Percentiles rank a stretch among this genome's conserved stretches.
Conservation (phyloP, 192 early-diverging fungal species). For the Pilaira anomala region DNA sequence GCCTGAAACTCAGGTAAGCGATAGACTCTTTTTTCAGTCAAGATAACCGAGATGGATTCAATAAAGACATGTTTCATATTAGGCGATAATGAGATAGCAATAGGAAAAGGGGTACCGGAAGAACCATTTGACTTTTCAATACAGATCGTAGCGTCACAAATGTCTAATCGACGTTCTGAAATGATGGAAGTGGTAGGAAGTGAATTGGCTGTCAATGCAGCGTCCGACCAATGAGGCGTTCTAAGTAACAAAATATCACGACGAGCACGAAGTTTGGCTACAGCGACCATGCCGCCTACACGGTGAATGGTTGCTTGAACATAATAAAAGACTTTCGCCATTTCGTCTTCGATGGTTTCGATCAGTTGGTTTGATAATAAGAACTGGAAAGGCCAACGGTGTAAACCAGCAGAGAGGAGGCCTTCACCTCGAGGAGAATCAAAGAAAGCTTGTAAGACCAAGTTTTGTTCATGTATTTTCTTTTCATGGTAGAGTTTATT, state of each 20-base stretch:
- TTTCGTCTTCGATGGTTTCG: conserved; percentile 37
- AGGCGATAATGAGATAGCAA: conserved; percentile 17
- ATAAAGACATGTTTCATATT: conserved; percentile 24
- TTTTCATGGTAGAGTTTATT: conserved; percentile 32
- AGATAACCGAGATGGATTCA: conserved; percentile 25
- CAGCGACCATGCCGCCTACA: neutral
- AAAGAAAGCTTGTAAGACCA: conserved; percentile 16
- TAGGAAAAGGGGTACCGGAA: conserved; percentile 27
- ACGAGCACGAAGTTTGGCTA: conserved; percentile 13
- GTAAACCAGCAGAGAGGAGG: conserved; percentile 11
- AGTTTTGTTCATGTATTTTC: conserved; percentile 28
- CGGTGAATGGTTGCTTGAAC: conserved; percentile 25
- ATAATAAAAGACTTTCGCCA: conserved; percentile 29
- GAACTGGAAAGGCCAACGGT: conserved; percentile 32
- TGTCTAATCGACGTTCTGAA: conserved; percentile 18
- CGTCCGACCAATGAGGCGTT: conserved; percentile 21
- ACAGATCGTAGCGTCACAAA: conserved; percentile 20
- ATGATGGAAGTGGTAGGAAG: conserved; percentile 26
- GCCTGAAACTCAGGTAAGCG: conserved; percentile 31
- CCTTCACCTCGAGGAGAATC: neutral
- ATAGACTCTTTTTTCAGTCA: conserved; percentile 26
- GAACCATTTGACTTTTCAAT: conserved; percentile 27
- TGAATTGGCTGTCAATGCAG: conserved; percentile 19
- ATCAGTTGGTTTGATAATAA: conserved; percentile 25
- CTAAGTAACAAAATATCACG: conserved; percentile 29